phyloP scores from a whole-genome alignment of 2,329 filamentous ascomycete species.

The Dendryphion nanum region DNA sequence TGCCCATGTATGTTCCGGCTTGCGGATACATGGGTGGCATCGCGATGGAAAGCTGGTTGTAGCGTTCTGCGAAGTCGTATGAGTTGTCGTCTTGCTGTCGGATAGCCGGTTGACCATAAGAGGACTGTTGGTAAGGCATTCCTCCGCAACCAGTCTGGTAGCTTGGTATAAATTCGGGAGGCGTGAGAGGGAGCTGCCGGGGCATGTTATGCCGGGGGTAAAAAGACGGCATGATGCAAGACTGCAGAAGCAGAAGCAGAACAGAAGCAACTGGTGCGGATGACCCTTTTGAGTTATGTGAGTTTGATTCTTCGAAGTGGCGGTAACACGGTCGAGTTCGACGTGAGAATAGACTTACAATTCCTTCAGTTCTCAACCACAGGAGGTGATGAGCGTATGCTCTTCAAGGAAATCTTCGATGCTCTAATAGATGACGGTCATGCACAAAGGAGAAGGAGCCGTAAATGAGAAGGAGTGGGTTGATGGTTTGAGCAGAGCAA shows the following conservation, averaged over 20 bases:
- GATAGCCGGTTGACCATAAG: conserved; percentile 42
- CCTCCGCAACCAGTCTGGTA: conserved; percentile 45
- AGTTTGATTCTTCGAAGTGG: background rate
- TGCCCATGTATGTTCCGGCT: conserved; percentile 39
- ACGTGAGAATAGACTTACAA: conserved; percentile 28
- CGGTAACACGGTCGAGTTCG: conserved; percentile 3
- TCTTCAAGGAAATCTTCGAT: conserved; percentile 32
- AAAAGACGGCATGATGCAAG: conserved; percentile 51
- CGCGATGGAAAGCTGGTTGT: conserved; percentile 43
- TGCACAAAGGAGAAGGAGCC: conserved; percentile 29
- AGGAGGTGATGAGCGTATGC: conserved; percentile 33
- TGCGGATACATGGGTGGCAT: conserved; percentile 42
- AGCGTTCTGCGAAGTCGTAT: conserved; percentile 48
- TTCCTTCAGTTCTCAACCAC: conserved; percentile 38
- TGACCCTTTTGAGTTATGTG: conserved; percentile 33
- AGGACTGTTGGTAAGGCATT: conserved; percentile 47
- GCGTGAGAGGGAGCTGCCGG: conserved; percentile 47
- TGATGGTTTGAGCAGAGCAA: conserved; percentile 8
- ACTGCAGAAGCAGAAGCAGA: conserved; percentile 28
- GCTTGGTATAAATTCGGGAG: conserved; percentile 48
- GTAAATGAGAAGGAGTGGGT: conserved; percentile 10
- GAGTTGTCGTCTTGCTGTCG: conserved; percentile 46
- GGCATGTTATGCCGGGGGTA: conserved; percentile 47
- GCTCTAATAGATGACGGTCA: conserved; percentile 34
- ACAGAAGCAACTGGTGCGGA: conserved; percentile 44